Percentiles rank a stretch among this genome's conserved stretches.
Evolutionary conservation across 805 yeast genomes (phyloP).

Genomic region (Yamadazyma kitorensis): DNA sequence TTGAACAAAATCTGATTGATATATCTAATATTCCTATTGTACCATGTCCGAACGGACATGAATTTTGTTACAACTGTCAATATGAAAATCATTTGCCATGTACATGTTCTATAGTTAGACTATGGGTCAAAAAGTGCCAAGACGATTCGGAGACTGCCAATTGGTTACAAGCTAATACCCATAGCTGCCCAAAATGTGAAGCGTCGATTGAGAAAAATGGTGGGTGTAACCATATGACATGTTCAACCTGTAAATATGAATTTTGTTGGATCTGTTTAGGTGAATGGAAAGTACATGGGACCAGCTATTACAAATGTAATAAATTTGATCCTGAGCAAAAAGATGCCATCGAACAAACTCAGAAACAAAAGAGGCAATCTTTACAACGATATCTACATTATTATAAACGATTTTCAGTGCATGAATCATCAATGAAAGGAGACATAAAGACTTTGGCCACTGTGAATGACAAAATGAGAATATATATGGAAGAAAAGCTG

Average conservation of each 20-base stretch:
- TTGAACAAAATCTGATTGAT: slow-evolving; percentile 4
- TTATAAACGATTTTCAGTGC: slow-evolving; percentile 70
- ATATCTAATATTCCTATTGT: slow-evolving; percentile 57
- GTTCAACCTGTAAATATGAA: slow-evolving; percentile 70
- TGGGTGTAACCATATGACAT: slow-evolving; percentile 96
- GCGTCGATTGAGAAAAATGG: slow-evolving; percentile 87
- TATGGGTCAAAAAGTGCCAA: slow-evolving; percentile 76
- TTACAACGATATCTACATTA: slow-evolving; percentile 70
- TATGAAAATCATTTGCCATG: slow-evolving; percentile 79
- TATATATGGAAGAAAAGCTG: slow-evolving; percentile 51
- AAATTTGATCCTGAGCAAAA: slow-evolving; percentile 44
- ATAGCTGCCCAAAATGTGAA: slow-evolving; percentile 80
- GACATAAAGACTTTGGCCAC: slow-evolving; percentile 63
- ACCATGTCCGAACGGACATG: slow-evolving; percentile 60
- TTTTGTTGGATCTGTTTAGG: slow-evolving; percentile 94
- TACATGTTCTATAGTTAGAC: slow-evolving; percentile 66
- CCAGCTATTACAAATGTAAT: slow-evolving; percentile 64
- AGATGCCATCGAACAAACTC: slow-evolving; percentile 33
- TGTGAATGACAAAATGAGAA: slow-evolving; percentile 61
- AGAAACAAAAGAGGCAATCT: slow-evolving; percentile 44
- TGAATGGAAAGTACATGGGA: slow-evolving; percentile 70
- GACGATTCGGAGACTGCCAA: slow-evolving; percentile 86
- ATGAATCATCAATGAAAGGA: slow-evolving; percentile 70
- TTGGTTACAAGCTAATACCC: slow-evolving; percentile 85
- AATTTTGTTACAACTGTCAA: slow-evolving; percentile 76